Evolutionary conservation across 1,284 basidiomycete genomes (phyloP).

Genomic region (Cryptococcus sp.): DNA sequence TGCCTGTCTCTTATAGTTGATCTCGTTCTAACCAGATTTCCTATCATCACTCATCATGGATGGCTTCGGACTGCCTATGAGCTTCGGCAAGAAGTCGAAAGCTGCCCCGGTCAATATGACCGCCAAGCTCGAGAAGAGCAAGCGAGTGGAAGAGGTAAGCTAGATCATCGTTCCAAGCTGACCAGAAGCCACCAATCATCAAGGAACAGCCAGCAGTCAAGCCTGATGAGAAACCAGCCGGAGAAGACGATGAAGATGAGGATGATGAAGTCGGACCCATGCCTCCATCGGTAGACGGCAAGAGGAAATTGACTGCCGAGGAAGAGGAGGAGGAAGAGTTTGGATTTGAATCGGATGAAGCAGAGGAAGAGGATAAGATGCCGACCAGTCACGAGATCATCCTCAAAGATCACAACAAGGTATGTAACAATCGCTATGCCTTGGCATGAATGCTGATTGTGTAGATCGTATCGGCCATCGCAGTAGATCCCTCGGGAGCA

Average conservation of each 20-base stretch:
- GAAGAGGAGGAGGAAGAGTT: slow-evolving; percentile 18
- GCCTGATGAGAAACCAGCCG: background rate
- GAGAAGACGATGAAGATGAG: slow-evolving; percentile 3
- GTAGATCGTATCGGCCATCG: slow-evolving; percentile 79
- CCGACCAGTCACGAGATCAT: slow-evolving; percentile 68
- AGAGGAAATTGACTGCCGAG: slow-evolving; percentile 26
- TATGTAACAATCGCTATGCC: slow-evolving; percentile 14
- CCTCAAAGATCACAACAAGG: slow-evolving; percentile 88
- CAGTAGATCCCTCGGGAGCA: slow-evolving; percentile 88
- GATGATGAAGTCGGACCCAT: slow-evolving; percentile 34
- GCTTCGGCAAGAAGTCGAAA: slow-evolving; percentile 49
- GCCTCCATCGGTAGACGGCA: slow-evolving; percentile 22
- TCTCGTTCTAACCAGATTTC: too few species aligned
- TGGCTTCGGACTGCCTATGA: slow-evolving; percentile 45
- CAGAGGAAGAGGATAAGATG: slow-evolving; percentile 42
- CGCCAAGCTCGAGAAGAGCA: slow-evolving; percentile 44
- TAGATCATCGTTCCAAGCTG: background rate
- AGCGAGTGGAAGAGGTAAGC: slow-evolving; percentile 28
- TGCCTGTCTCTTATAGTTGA: too few species aligned
- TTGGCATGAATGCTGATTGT: background rate
- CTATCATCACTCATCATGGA: slow-evolving; percentile 30
- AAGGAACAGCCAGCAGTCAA: background rate
- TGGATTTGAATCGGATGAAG: slow-evolving; percentile 18
- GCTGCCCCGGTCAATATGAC: slow-evolving; percentile 20
- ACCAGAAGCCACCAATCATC: background rate